Percentiles rank a stretch among this genome's conserved stretches.
Evolutionary conservation across 2,329 filamentous ascomycete genomes (phyloP).

Genomic region (Fusarium globosum): DNA sequence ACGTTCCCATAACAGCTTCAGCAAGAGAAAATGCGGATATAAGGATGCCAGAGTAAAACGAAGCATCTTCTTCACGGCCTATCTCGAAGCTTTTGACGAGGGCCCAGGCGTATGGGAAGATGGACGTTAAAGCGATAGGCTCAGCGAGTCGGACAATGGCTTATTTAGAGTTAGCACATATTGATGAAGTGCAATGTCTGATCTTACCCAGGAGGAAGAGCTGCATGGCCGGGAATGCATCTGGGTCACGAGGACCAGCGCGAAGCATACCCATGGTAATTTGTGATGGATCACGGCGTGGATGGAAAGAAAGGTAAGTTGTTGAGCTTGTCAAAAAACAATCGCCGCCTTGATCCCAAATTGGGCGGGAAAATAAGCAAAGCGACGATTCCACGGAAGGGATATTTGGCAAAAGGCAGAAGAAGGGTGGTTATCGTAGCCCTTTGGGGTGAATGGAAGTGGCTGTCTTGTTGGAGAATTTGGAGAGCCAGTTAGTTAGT

Average conservation of each 20-base stretch:
- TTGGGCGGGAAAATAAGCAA: conserved; percentile 3
- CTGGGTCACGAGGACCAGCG: conserved; percentile 67
- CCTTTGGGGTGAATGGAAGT: conserved; percentile 3
- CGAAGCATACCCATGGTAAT: conserved; percentile 64
- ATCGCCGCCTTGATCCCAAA: conserved; percentile 7
- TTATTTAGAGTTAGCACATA: conserved; percentile 50
- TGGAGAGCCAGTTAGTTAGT: conserved; percentile 10
- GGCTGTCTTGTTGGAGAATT: conserved; percentile 11
- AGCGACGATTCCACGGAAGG: not conserved
- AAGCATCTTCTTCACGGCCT: conserved; percentile 79
- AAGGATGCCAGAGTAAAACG: conserved; percentile 87
- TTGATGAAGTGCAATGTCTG: conserved; percentile 57
- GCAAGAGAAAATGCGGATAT: conserved; percentile 87
- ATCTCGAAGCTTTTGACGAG: conserved; percentile 82
- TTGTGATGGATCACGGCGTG: conserved; percentile 20
- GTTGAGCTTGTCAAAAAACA: conserved; percentile 6
- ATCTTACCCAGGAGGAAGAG: conserved; percentile 84
- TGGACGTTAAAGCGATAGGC: conserved; percentile 91
- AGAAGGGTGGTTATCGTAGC: conserved; percentile 1
- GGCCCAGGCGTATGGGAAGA: conserved; percentile 91
- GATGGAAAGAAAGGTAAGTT: conserved; percentile 4
- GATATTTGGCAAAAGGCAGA: conserved; percentile 7
- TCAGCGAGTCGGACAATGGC: conserved; percentile 93
- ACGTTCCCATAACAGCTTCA: conserved; percentile 86
- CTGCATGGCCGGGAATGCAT: conserved; percentile 84